Conservation (phyloP, 495 filamentous ascomycete genomes). For the Lasiosphaeria miniovina region DNA sequence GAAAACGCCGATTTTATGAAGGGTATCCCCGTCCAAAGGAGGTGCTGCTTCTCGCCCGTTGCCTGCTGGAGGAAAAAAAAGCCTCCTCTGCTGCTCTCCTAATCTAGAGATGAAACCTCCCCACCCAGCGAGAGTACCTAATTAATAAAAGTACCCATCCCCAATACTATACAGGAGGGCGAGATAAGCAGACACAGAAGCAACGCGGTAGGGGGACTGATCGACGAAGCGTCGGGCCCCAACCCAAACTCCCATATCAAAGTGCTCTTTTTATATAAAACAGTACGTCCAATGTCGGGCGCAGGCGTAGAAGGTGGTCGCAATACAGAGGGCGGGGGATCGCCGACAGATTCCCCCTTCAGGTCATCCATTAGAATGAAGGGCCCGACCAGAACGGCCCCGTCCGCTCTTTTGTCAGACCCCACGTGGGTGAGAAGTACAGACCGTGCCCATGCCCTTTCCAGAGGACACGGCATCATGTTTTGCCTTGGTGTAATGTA, state of each 20-base stretch:
- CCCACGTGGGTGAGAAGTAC: background rate
- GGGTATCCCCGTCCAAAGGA: slow-evolving; percentile 24
- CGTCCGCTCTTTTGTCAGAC: background rate
- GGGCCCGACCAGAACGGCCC: background rate
- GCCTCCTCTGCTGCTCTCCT: slow-evolving; percentile 3
- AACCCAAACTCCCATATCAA: background rate
- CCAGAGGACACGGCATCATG: slow-evolving; percentile 5
- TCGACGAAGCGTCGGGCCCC: background rate
- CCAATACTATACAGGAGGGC: background rate
- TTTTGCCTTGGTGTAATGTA: slow-evolving; percentile 6
- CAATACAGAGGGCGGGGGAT: background rate
- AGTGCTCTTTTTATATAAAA: slow-evolving; percentile 8
- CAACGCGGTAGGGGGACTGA: background rate
- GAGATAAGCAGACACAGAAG: background rate
- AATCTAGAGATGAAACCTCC: slow-evolving; percentile 2
- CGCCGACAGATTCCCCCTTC: background rate
- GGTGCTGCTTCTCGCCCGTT: slow-evolving; percentile 7
- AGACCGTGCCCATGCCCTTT: slow-evolving; percentile 7
- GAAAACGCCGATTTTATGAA: slow-evolving; percentile 28
- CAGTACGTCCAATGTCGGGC: slow-evolving; percentile 1
- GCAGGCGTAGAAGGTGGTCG: background rate
- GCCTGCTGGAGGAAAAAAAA: slow-evolving; percentile 11
- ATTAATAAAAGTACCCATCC: background rate
- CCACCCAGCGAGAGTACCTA: background rate
- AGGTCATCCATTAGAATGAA: slow-evolving; percentile 3